phyloP scores from a whole-genome alignment of 2,329 filamentous ascomycete genomes.

The Pseudonectria buxi region DNA sequence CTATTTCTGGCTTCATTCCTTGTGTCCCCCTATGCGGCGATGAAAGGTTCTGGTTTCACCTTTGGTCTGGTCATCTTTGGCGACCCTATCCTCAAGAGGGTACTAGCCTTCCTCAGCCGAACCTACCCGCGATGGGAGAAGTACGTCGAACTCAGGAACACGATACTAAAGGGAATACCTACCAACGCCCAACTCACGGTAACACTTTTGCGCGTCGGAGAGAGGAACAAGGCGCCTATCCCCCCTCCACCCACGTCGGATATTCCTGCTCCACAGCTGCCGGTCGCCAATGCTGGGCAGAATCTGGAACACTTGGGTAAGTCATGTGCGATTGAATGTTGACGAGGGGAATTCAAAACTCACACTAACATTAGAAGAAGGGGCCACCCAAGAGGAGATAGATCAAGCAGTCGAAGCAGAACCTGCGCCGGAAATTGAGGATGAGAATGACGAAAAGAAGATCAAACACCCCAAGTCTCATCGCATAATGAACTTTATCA shows the following conservation, averaged over 20 bases:
- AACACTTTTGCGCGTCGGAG: constrained; percentile 74
- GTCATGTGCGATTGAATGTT: constrained; percentile 2
- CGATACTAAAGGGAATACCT: constrained; percentile 71
- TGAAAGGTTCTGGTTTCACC: constrained; percentile 60
- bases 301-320: constrained; percentile 29
- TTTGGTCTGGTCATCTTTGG: constrained; percentile 75
- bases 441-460: constrained; percentile 42
- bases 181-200: constrained; percentile 81
- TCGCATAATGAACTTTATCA: constrained; percentile 57
- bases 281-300: constrained; percentile 40
- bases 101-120: constrained; percentile 51
- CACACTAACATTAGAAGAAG: constrained; percentile 22
- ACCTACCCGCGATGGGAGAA: constrained; percentile 68
- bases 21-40: constrained; percentile 50
- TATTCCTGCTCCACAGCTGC: constrained; percentile 29
- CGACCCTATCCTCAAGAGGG: constrained; percentile 62
- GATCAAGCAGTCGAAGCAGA: constrained; percentile 48
- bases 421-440: constrained; percentile 29
- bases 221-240: constrained; percentile 72
- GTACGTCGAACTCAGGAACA: constrained; percentile 66
- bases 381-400: constrained; percentile 59
- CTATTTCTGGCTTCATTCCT: constrained; percentile 47
- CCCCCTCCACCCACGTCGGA: constrained; percentile 47
- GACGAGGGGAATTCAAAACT: not conserved
- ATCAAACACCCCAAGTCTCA: constrained; percentile 36